phyloP scores from a whole-genome alignment of 352 stramenopile species.

The Pilasporangium apinafurcum region DNA sequence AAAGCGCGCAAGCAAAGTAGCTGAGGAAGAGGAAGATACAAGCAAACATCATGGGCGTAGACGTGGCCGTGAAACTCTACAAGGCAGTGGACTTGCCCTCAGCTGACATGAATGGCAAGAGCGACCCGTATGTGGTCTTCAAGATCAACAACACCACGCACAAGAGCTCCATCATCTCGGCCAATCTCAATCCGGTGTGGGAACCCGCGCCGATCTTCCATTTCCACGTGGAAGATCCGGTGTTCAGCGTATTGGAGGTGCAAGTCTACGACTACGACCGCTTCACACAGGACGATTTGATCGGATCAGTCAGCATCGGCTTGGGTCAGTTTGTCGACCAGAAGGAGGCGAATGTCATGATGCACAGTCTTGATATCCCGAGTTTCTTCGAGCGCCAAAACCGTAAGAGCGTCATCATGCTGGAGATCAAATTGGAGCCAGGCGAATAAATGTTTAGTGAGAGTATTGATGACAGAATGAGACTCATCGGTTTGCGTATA shows the following conservation, averaged over 20 bases:
- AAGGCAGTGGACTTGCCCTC: conserved; percentile 62
- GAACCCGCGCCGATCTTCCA: conserved; percentile 52
- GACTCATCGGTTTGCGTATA: too few relatives aligned
- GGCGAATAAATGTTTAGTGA: too few relatives aligned
- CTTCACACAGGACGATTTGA: conserved; percentile 74
- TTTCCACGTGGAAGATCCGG: conserved; percentile 57
- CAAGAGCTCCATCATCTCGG: conserved; percentile 56
- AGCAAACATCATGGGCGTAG: conserved; percentile 32
- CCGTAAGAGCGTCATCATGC: conserved; percentile 62
- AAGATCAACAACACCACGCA: conserved; percentile 56
- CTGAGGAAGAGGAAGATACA: not conserved
- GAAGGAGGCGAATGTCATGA: conserved; percentile 38
- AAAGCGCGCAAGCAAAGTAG: not conserved
- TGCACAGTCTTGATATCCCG: conserved; percentile 59
- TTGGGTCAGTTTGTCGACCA: conserved; percentile 43
- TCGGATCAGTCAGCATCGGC: conserved; percentile 48
- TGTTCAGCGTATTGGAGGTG: conserved; percentile 45
- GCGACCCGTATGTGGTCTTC: conserved; percentile 78
- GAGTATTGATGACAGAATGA: too few relatives aligned
- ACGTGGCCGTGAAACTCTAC: conserved; percentile 63
- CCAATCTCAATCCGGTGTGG: conserved; percentile 67
- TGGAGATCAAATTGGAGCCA: conserved; percentile 68
- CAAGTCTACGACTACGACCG: conserved; percentile 70
- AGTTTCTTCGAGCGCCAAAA: conserved; percentile 49
- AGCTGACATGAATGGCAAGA: conserved; percentile 82